Percentiles rank a stretch among this genome's conserved stretches.
phyloP scores from a whole-genome alignment of 192 early-diverging fungal species.

The Spizellomyces punctatus region DNA sequence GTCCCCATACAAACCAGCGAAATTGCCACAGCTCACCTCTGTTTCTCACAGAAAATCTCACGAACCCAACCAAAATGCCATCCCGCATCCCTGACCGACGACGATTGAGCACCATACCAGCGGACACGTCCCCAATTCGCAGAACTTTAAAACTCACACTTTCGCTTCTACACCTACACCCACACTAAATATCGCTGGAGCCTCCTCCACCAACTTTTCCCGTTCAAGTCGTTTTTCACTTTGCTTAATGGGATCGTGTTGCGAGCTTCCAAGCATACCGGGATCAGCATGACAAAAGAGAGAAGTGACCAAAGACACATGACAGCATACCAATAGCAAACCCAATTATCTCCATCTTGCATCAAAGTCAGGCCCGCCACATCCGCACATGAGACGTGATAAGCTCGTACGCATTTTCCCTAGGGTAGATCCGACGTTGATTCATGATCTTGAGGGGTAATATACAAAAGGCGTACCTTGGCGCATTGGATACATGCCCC shows the following conservation, averaged over 20 bases:
- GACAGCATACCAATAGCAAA: constrained; percentile 26
- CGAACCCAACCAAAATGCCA: no score
- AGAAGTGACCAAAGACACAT: not conserved
- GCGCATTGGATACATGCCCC: constrained; percentile 59
- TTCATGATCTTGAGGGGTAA: no score
- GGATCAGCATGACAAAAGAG: not conserved
- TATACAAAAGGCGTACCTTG: constrained; percentile 10
- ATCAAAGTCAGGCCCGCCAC: not conserved
- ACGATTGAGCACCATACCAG: no score
- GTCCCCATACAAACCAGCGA: no score
- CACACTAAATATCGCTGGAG: not conserved
- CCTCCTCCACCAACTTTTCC: constrained; percentile 7
- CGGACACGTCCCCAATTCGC: no score
- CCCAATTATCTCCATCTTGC: not conserved
- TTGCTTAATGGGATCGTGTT: constrained; percentile 16
- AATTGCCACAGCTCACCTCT: no score
- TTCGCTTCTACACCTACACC: constrained; percentile 8
- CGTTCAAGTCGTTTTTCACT: not conserved
- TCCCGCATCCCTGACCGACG: no score
- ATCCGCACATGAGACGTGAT: constrained; percentile 55
- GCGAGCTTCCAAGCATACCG: not conserved
- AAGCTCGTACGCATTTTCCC: constrained; percentile 53
- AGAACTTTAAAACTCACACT: no score
- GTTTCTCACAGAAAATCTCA: no score
- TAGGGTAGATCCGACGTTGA: no score